Evolutionary conservation across 73 alveolate genomes (phyloP).

Genomic region (Paramecium octaurelia): DNA sequence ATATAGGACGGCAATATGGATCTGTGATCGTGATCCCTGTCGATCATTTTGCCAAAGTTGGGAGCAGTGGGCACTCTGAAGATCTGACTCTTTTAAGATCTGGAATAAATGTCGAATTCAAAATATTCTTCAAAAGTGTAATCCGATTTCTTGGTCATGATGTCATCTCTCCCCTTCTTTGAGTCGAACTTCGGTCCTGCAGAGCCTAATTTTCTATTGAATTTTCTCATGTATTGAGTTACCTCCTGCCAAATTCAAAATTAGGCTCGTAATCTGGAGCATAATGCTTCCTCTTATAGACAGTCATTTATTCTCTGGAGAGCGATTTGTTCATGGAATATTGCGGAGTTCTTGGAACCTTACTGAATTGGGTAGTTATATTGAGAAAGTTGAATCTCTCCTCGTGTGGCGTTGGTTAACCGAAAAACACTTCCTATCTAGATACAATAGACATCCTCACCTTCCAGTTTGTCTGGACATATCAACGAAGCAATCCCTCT

Average conservation of each 20-base stretch:
- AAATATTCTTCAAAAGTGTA: conserved; percentile 23
- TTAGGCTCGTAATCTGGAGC: conserved; percentile 66
- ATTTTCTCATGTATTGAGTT: not conserved
- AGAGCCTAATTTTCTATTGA: not conserved
- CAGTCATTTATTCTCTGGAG: conserved; percentile 53
- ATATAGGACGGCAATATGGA: conserved; percentile 46
- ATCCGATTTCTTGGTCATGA: not conserved
- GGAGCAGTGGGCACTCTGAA: conserved; percentile 52
- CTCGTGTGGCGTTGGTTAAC: conserved; percentile 54
- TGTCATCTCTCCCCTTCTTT: conserved; percentile 11
- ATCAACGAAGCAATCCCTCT: conserved; percentile 19
- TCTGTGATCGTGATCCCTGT: conserved; percentile 31
- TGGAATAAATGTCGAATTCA: conserved; percentile 38
- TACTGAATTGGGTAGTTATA: conserved; percentile 18
- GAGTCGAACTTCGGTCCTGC: conserved; percentile 46
- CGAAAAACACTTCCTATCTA: not conserved
- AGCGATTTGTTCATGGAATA: conserved; percentile 1
- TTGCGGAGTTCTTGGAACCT: conserved; percentile 50
- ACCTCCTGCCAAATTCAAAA: conserved; percentile 53
- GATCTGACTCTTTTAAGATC: not conserved
- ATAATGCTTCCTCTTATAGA: conserved; percentile 48
- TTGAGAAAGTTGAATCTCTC: conserved; percentile 53
- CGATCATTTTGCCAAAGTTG: conserved; percentile 20
- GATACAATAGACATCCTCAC: not conserved
- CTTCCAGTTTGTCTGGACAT: conserved; percentile 1